Evolutionary conservation across 805 yeast species (phyloP).

Genomic region (Ogataea pini): DNA sequence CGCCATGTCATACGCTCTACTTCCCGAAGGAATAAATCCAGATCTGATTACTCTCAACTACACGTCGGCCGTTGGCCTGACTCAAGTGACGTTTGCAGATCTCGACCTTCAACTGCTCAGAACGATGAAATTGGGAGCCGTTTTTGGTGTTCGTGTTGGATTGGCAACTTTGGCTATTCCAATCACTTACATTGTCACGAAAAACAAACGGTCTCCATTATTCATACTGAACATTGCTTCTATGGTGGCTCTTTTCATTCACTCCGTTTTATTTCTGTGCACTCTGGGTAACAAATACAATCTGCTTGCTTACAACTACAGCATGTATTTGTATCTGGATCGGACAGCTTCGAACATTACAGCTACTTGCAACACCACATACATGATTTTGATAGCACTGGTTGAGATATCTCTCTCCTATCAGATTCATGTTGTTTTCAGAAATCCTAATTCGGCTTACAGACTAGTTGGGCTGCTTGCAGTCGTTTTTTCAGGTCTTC

Average conservation of each 20-base stretch:
- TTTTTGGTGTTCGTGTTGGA: constrained; percentile 62
- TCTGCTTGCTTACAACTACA: constrained; percentile 47
- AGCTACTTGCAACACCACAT: constrained; percentile 63
- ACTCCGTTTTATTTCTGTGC: constrained; percentile 58
- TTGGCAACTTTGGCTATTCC: constrained; percentile 50
- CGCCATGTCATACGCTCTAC: constrained; percentile 2
- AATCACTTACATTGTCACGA: constrained; percentile 48
- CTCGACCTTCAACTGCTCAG: constrained; percentile 41
- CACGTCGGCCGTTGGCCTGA: constrained; percentile 44
- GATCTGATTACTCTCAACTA: constrained; percentile 36
- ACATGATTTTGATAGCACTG: constrained; percentile 56
- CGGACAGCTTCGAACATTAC: constrained; percentile 45
- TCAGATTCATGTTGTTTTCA: constrained; percentile 73
- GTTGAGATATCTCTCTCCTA: constrained; percentile 68
- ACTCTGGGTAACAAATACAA: constrained; percentile 55
- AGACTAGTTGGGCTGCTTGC: constrained; percentile 42
- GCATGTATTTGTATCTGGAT: constrained; percentile 45
- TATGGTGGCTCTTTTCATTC: constrained; percentile 55
- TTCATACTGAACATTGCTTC: constrained; percentile 71
- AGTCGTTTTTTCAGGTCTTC: constrained; percentile 39
- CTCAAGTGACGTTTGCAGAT: constrained; percentile 41
- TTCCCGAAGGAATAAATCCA: constrained; percentile 26
- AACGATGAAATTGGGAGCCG: constrained; percentile 41
- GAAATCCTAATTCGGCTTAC: constrained; percentile 46
- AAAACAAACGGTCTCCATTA: constrained; percentile 62